Conservation (phyloP, 2,329 filamentous ascomycete species). For the Aureobasidium sp. region DNA sequence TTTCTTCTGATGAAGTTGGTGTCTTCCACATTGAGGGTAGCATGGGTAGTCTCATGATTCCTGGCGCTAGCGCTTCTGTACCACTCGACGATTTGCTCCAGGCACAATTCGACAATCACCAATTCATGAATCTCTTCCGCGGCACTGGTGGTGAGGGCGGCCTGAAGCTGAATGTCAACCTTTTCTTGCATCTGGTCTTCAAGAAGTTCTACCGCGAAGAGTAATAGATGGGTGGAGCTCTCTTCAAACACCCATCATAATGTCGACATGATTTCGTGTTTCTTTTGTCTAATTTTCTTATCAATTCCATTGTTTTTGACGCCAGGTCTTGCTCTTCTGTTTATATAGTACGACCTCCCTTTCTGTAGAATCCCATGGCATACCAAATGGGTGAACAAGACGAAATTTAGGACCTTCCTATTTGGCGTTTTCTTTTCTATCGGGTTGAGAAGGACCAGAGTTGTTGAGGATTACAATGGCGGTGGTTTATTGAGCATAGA, state of each 20-base stretch:
- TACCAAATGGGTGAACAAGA: neutral
- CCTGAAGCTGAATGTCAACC: conserved; percentile 87
- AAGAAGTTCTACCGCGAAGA: conserved; percentile 82
- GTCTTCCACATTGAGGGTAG: conserved; percentile 89
- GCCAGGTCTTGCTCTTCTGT: conserved; percentile 3
- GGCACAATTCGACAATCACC: conserved; percentile 93
- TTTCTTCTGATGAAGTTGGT: conserved; percentile 88
- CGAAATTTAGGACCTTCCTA: conserved; percentile 3
- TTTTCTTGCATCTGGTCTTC: conserved; percentile 93
- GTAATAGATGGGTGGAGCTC: conserved; percentile 18
- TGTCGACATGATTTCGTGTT: conserved; percentile 13
- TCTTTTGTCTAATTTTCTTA: neutral
- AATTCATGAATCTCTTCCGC: conserved; percentile 94
- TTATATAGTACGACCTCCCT: conserved; percentile 11
- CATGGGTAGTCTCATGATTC: conserved; percentile 89
- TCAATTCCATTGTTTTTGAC: neutral
- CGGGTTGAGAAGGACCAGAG: neutral
- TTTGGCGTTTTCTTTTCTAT: conserved; percentile 11
- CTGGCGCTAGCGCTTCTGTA: conserved; percentile 80
- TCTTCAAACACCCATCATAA: neutral
- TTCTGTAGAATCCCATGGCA: neutral
- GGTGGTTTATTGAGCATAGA: conserved; percentile 6
- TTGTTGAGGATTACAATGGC: neutral
- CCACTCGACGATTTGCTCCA: conserved; percentile 90
- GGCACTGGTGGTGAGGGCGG: conserved; percentile 33